Base-by-base conservation (phyloP, 2,329 filamentous ascomycete species). In the Botryotinia convoluta region DNA sequence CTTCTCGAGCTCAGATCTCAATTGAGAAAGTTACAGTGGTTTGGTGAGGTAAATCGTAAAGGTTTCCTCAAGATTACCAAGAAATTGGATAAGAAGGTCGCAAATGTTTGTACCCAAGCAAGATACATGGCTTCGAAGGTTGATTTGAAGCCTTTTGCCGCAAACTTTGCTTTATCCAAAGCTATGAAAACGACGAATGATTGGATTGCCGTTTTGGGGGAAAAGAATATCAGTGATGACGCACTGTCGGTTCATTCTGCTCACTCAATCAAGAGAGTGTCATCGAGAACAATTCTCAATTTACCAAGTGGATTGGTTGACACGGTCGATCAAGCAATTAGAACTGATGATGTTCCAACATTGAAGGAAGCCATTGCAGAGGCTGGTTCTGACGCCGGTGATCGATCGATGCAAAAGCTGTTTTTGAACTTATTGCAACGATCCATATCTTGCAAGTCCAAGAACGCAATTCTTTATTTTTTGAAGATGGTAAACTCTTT, bases 51-150 rank as follows among this genome's bases (percentile, higher is more conserved):
- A 79, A 99, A 99, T 82, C 90, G 95, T 70, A 88, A 93, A 76
- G 96, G 96, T 2, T 99, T 99, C 80, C 90, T 97, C 82, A 99
- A 99, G 85, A 99, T 99, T 82, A 97, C 96, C 69, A 99, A 99
- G 86, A 99, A 99, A 84, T 86, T 98, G 63, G 96, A 99, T 84
- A 99, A 99, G 85, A 98, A 97, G 84, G 89, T 98, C 4, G 87
- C 92, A 1, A 87, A 89, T 63, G 89, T 90, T 5, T 88, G 91
- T 69, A 91, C 93, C 0, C 95, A 98, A 84, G 91, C 93, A 81
- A 89, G 91, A 73, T 99, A 98, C 80, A 87, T 99, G 74, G 90
- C 92, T 59, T 94, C 94, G 64, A 97, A 97, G 84, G 95, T 99
- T 73, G 93, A 97, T 77, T 91, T 93, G 2, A 91, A 91, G 77